A percentile compares a stretch with the other conserved stretches of the same genome.
Evolutionary conservation across 31 red algal species (phyloP).

Genomic region (Asparagopsis taxiformis): DNA sequence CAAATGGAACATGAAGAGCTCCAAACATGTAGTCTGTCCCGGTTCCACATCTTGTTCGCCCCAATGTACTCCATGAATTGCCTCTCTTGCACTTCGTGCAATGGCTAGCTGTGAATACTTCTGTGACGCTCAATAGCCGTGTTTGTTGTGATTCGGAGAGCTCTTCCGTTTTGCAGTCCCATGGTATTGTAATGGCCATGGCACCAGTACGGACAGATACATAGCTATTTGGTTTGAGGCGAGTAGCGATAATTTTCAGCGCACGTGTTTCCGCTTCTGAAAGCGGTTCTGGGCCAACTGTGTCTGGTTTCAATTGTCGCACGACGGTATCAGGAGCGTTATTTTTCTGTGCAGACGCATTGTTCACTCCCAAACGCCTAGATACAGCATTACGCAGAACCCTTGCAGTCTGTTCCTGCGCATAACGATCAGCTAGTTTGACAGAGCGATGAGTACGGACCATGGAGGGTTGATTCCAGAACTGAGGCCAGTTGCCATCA

Average conservation of each 20-base stretch:
- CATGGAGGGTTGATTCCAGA: conserved; percentile 19
- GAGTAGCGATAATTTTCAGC: conserved; percentile 32
- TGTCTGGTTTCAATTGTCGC: neutral
- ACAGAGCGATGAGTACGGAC: too few relatives aligned
- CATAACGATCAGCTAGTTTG: too few relatives aligned
- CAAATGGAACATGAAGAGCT: conserved; percentile 43
- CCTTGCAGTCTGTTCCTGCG: neutral
- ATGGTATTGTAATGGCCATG: conserved; percentile 50
- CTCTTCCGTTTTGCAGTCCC: conserved; percentile 47
- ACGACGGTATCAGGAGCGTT: neutral
- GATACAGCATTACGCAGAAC: conserved; percentile 11
- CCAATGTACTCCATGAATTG: conserved; percentile 19
- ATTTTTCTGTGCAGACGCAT: conserved; percentile 1
- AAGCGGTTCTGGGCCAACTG: conserved; percentile 42
- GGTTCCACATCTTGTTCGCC: conserved; percentile 45
- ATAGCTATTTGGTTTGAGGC: conserved; percentile 31
- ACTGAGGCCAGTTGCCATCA: conserved; percentile 70
- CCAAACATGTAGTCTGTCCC: conserved; percentile 47
- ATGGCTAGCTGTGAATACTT: conserved; percentile 32
- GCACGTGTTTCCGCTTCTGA: conserved; percentile 69
- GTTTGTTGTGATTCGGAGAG: neutral
- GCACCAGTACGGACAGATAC: conserved; percentile 64
- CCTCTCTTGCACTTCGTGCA: conserved; percentile 37
- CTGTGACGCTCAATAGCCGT: conserved; percentile 18
- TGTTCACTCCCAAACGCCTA: too few relatives aligned